Percentiles rank a stretch among this genome's conserved stretches.
Evolutionary conservation across 2,329 filamentous ascomycete species (phyloP).

Genomic region (Alternaria incomplexa): DNA sequence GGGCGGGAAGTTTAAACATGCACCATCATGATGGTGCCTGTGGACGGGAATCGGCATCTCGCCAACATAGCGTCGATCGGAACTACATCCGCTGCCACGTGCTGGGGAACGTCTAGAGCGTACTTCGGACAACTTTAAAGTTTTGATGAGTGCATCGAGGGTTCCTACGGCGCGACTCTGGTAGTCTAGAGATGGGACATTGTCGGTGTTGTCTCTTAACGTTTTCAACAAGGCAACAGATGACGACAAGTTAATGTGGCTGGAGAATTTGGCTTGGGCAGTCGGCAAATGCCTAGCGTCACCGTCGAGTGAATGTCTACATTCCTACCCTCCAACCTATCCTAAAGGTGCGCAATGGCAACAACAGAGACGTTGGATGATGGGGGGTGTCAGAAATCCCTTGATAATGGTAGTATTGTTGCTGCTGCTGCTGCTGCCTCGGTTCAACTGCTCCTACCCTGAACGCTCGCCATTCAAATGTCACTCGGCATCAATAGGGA

Average conservation of each 20-base stretch:
- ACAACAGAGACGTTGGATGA: background rate
- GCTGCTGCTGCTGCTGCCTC: background rate
- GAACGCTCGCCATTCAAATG: background rate
- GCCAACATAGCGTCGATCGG: background rate
- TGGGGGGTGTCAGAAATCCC: background rate
- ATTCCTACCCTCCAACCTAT: background rate
- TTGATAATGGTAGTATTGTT: background rate
- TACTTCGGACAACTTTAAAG: background rate
- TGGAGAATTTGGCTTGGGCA: background rate
- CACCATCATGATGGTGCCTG: background rate
- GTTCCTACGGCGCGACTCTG: background rate
- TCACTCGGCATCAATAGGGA: background rate
- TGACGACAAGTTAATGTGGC: background rate
- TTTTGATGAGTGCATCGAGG: background rate
- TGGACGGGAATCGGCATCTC: background rate
- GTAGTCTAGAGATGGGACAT: background rate
- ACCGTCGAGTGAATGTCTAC: background rate
- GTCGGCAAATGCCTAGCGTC: background rate
- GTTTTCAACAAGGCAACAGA: background rate
- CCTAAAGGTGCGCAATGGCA: background rate
- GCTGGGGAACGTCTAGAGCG: background rate
- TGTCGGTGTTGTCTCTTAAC: background rate
- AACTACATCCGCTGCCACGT: background rate
- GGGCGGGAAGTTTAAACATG: background rate
- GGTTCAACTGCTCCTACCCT: background rate